Conservation (phyloP, 495 filamentous ascomycete species). For the Pyrenopolyporus hunteri region DNA sequence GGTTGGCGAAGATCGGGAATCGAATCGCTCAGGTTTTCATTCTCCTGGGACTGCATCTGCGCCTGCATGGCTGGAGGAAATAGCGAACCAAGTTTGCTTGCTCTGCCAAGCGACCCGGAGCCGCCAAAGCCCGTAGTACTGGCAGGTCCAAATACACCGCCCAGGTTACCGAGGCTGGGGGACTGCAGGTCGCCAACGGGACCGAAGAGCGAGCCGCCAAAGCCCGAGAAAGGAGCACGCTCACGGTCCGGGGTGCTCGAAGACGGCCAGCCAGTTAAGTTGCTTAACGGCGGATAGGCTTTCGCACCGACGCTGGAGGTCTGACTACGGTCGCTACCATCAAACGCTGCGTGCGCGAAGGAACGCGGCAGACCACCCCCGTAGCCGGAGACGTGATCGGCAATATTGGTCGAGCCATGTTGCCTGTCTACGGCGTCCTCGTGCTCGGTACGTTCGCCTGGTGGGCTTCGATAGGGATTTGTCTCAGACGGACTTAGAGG, state of each 20-base stretch:
- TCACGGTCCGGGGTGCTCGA: constrained; percentile 81
- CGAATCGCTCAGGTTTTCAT: constrained; percentile 57
- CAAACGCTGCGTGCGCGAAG: constrained; percentile 61
- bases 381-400: constrained; percentile 53
- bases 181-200: constrained; percentile 75
- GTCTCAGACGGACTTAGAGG: constrained; percentile 88
- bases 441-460: constrained; percentile 73
- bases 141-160: constrained; percentile 56
- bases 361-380: constrained; percentile 52
- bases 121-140: constrained; percentile 54
- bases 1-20: constrained; percentile 56
- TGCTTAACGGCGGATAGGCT: constrained; percentile 70
- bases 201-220: constrained; percentile 76
- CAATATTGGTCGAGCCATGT: constrained; percentile 43
- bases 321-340: constrained; percentile 82
- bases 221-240: constrained; percentile 66
- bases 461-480: constrained; percentile 95
- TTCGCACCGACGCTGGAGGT: constrained; percentile 83
- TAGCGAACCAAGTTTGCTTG: constrained; percentile 83
- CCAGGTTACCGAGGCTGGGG: constrained; percentile 66
- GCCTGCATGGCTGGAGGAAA: constrained; percentile 89
- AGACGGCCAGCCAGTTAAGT: constrained; percentile 71
- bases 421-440: constrained; percentile 65
- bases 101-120: constrained; percentile 69
- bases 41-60: constrained; percentile 73